phyloP scores from a whole-genome alignment of 192 early-diverging fungal species.

The Entomortierella lignicola region DNA sequence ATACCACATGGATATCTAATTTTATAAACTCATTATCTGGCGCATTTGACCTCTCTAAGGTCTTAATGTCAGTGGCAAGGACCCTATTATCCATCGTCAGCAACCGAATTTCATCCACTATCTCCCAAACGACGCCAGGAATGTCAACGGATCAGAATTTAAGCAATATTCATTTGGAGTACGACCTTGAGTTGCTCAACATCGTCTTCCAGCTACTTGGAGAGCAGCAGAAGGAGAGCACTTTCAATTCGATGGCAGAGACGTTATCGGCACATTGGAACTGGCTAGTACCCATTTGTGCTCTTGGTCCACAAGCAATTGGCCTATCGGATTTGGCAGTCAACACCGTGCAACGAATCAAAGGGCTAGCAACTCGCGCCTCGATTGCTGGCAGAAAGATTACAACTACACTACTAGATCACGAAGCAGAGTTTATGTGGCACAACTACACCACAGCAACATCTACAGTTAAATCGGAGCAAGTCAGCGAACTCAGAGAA shows the following conservation, averaged over 20 bases:
- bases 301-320: constrained; percentile 13
- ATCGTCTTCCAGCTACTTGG: constrained; percentile 13
- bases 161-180: constrained; percentile 10
- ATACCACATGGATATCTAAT: constrained; percentile 22
- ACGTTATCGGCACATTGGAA: constrained; percentile 19
- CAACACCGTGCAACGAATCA: background rate
- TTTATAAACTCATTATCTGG: constrained; percentile 32
- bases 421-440: constrained; percentile 25
- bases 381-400: constrained; percentile 3
- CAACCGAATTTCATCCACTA: constrained; percentile 6
- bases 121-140: background rate
- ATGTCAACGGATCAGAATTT: background rate
- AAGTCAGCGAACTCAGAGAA: background rate
- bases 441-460: constrained; percentile 19
- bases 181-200: constrained; percentile 24
- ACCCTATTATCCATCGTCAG: constrained; percentile 5
- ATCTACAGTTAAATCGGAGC: background rate
- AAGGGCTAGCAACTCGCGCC: background rate
- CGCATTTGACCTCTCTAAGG: background rate
- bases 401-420: background rate
- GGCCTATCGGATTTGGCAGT: background rate
- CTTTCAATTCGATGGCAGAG: background rate
- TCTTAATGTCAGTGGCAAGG: background rate
- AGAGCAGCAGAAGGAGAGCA: background rate
- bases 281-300: constrained; percentile 23